Evolutionary conservation across 1,139 yeast genomes (phyloP), one percentile per base, ranked within the genome.

Genomic region (Zygosaccharomyces pseudobailii): DNA sequence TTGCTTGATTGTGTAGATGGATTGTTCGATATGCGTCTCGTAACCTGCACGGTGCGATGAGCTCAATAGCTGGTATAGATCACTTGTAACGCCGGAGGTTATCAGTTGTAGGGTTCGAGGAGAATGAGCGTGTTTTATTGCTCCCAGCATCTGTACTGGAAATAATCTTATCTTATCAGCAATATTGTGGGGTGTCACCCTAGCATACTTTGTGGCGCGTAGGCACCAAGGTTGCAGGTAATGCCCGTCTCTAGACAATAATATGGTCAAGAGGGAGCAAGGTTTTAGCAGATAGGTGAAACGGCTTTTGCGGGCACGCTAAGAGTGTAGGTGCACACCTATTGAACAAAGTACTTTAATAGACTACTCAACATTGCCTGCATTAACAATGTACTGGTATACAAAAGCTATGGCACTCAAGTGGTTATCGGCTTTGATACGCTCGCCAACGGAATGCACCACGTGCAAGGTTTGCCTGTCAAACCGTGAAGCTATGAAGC

Each of bases 401-500:
- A 73, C 74, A 63, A 80, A 82, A 0, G 80, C 83, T 34, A 81
- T 73, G 5, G 75, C 69, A 50, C 76, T 76, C 51, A 82, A 59
- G 54, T 80, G 84, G 13, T 76, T 70, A 32, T 76, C 76, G 44
- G 78, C 62, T 9, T 70, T 67, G 37, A 78, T 70, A 42, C 69
- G 71, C 58, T 82, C 88, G 55, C 82, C 73, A 9, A 81, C 78
- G 13, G 82, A 78, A 60, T 82, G 88, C 47, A 62, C 54, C 19
- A 62, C 50, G 17, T 53, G 51, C 27, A 53, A 35, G 6, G 54
- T 48, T 33, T 53, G 54, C 17, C 41, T 48, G 38, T 47, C 45
- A 7, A 48, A 50, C 27, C 53, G 50, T 5, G 70, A 66, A 6
- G 75, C 72, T 34, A 73, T 61, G 60, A 69, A 72, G 53, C 87